These are phyloP conservation scores for Rosa multiflora DNA, from an alignment of 306 rosid species.

Conservation along the genomic window DNA sequence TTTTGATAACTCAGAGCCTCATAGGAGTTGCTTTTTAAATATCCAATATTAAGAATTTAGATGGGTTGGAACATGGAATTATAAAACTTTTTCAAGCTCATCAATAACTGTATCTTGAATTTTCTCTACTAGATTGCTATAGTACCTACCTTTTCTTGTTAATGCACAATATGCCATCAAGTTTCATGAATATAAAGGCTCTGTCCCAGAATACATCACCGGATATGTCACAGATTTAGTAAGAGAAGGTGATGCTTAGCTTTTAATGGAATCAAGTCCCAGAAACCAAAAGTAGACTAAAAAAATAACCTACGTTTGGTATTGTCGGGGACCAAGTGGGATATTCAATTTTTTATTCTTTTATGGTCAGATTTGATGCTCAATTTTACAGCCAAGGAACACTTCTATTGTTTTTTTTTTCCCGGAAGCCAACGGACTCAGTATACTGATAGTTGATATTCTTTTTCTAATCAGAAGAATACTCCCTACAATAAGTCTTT, in stretches of 20 bases:
- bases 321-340: neutral
- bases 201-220: neutral
- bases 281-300: neutral
- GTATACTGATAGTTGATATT: neutral
- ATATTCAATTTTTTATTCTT: neutral
- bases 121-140: neutral
- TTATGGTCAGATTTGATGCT: neutral
- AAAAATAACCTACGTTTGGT: neutral
- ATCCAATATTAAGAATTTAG: slow-evolving; percentile 7
- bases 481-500: neutral
- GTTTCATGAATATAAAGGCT: neutral
- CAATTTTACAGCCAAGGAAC: neutral
- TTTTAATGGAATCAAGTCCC: neutral
- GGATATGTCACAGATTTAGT: neutral
- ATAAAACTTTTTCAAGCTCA: neutral
- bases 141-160: neutral
- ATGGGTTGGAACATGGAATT: neutral
- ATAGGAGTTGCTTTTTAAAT: neutral
- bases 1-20: neutral
- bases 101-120: neutral
- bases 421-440: neutral
- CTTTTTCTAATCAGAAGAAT: neutral
- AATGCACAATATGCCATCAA: neutral
- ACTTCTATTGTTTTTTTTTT: too few species aligned
- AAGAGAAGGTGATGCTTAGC: neutral